Base-by-base conservation (phyloP, 257 asterid genomes). In the Rhazya stricta region DNA sequence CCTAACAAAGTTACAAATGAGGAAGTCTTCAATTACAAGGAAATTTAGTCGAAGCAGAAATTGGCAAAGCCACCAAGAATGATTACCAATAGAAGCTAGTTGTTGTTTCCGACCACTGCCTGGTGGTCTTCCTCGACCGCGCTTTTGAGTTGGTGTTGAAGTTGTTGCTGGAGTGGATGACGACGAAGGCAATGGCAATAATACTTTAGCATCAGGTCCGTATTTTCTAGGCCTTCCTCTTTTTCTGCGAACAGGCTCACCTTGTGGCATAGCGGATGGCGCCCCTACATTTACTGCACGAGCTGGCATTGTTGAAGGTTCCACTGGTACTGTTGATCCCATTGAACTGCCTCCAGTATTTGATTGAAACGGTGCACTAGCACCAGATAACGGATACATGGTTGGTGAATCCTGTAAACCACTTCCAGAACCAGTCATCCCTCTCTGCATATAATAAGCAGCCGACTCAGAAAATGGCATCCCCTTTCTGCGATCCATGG, bases 201-300 rank as follows among this genome's bases (percentile, higher is more conserved):
- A 81, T 67, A 85, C 89, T 5, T 84, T 85, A 16, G 87, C 89
- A 76, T 82, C 90, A 15, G 84, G 87, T 66, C 96, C 97, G 75
- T 91, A 91, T 74, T 91, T 91, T 73, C 96, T 83, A 1, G 97
- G 97, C 72, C 96, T 88, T 36, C 97, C 97, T 67, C 97, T 79
- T 77, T 91, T 90, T 74, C 97, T 86, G 16, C 97, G 89, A 69
- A 89, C 81, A 29, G 92, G 91, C 76, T 85, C 92, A 16, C 88
- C 87, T 74, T 84, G 92, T 69, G 83, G 85, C 84, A 84, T 71
- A 56, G 81, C 76, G 48, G 88, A 82, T 48, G 89, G 83, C 46
- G 86, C 90, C 46, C 96, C 92, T 51, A 75, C 82, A 62, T 74
- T 79, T 53, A 83, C 82, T 72, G 86, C 88, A 76, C 81, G 90